These are phyloP conservation scores for Cladosporium velox DNA, from an alignment of 2,329 filamentous ascomycete genomes.

Conservation along the genomic window DNA sequence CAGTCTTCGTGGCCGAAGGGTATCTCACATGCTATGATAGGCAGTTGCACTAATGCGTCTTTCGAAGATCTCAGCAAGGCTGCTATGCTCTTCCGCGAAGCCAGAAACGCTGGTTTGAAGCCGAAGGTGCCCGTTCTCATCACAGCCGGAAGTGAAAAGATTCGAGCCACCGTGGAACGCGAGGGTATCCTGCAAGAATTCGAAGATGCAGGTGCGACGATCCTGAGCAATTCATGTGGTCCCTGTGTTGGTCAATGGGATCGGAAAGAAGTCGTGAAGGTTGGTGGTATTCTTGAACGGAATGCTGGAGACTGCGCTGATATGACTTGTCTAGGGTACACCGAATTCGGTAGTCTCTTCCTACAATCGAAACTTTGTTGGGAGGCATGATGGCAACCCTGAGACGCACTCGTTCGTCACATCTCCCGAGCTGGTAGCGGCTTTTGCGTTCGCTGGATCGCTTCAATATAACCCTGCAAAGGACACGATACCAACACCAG, in stretches of 20 bases:
- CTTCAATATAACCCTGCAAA: constrained; percentile 93
- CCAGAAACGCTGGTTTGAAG: constrained; percentile 89
- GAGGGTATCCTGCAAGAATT: constrained; percentile 71
- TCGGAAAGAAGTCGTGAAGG: constrained; percentile 71
- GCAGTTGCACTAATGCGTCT: constrained; percentile 93
- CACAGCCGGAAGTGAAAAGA: constrained; percentile 95
- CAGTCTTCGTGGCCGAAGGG: constrained; percentile 94
- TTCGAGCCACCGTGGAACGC: constrained; percentile 82
- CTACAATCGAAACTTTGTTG: constrained; percentile 99
- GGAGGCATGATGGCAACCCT: constrained; percentile 94
- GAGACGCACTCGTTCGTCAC: constrained; percentile 92
- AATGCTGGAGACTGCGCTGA: constrained; percentile 29
- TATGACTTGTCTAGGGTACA: constrained; percentile 88
- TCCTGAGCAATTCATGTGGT: constrained; percentile 91
- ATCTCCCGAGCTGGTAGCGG: constrained; percentile 85
- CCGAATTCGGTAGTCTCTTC: constrained; percentile 97
- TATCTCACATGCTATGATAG: constrained; percentile 93
- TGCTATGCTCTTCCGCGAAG: constrained; percentile 87
- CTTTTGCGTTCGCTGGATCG: constrained; percentile 77
- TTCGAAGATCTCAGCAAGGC: constrained; percentile 91
- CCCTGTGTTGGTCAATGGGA: constrained; percentile 69
- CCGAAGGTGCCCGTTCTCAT: constrained; percentile 91
- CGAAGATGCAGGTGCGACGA: constrained; percentile 91
- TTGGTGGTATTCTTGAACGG: constrained; percentile 4
- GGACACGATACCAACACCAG: constrained; percentile 87